Evolutionary conservation across 116 monocot species (phyloP).

Genomic region (Trichopus zeylanicus): DNA sequence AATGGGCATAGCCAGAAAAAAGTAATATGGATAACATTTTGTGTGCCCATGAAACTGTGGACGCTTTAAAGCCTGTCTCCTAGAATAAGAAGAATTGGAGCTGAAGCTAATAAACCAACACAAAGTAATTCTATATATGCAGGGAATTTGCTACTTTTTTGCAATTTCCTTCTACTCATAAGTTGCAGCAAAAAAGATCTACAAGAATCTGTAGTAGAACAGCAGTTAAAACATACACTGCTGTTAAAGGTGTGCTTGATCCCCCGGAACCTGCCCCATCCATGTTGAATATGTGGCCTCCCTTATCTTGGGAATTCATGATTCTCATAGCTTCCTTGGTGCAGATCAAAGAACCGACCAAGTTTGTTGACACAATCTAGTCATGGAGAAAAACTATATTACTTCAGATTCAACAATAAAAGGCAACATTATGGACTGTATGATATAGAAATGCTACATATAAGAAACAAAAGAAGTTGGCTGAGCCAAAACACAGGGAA

Average conservation of each 20-base stretch:
- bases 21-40: too few relatives aligned
- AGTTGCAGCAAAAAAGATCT: neutral
- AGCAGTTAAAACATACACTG: conserved; percentile 53
- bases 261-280: conserved; percentile 98
- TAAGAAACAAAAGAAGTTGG: too few relatives aligned
- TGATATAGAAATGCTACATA: too few relatives aligned
- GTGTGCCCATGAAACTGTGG: too few relatives aligned
- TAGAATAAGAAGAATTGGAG: too few relatives aligned
- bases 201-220: neutral
- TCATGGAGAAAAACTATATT: conserved; percentile 12
- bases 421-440: too few relatives aligned
- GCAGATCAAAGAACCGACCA: conserved; percentile 92
- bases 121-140: too few relatives aligned
- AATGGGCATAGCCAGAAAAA: too few relatives aligned
- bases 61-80: too few relatives aligned
- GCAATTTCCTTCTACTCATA: too few relatives aligned
- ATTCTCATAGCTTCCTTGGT: conserved; percentile 89
- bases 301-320: conserved; percentile 67
- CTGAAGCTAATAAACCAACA: too few relatives aligned
- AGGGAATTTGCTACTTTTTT: too few relatives aligned
- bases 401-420: neutral
- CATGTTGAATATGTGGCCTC: conserved; percentile 96
- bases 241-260: conserved; percentile 96
- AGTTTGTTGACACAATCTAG: conserved; percentile 91
- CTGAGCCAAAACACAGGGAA: neutral